phyloP scores from a whole-genome alignment of 805 yeast genomes.

The Torulaspora franciscae region DNA sequence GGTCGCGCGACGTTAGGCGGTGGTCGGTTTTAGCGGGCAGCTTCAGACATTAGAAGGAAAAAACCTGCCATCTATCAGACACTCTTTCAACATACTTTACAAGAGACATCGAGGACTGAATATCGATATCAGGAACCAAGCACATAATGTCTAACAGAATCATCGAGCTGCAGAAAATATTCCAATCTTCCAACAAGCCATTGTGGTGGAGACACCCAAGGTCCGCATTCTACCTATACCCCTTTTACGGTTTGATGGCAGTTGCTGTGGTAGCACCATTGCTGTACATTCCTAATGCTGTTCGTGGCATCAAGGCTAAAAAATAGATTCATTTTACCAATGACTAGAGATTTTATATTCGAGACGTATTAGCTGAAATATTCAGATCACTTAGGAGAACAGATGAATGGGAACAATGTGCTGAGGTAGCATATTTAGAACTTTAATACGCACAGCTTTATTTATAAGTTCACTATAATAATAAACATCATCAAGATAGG shows the following conservation, averaged over 20 bases:
- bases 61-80: not conserved
- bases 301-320: conserved; percentile 58
- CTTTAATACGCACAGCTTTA: not conserved
- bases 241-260: conserved; percentile 71
- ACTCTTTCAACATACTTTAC: not conserved
- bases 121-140: not conserved
- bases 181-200: conserved; percentile 54
- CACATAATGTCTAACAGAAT: conserved; percentile 41
- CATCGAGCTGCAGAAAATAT: conserved; percentile 54
- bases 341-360: conserved; percentile 5
- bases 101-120: not conserved
- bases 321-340: conserved; percentile 10
- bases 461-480: conserved; percentile 5
- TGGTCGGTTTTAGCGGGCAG: conserved; percentile 8
- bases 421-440: conserved; percentile 1
- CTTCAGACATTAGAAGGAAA: not conserved
- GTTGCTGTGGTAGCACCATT: conserved; percentile 62
- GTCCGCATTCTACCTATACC: conserved; percentile 67
- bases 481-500: not conserved
- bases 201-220: conserved; percentile 60
- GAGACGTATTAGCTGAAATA: not conserved
- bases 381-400: not conserved
- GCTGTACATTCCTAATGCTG: conserved; percentile 67
- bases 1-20: conserved; percentile 3
- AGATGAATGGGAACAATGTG: not conserved